These are phyloP conservation scores for Phytophthora nicotianae DNA, from an alignment of 352 stramenopile species.

Conservation along the genomic window DNA sequence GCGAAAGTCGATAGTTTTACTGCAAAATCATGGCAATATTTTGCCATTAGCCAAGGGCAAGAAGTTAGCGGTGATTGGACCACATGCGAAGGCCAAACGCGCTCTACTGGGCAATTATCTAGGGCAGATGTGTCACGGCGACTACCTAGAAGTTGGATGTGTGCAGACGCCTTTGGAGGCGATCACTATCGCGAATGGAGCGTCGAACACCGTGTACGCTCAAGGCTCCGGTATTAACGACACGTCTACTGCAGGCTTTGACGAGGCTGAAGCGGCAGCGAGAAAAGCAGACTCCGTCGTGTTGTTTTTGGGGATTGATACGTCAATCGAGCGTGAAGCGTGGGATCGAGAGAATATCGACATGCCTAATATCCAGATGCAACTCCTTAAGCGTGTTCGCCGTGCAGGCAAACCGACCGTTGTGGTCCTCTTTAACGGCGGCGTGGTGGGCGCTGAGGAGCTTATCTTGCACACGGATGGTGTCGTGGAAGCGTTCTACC, in stretches of 20 bases:
- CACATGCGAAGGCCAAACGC: slow-evolving; percentile 64
- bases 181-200: slow-evolving; percentile 50
- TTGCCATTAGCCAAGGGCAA: slow-evolving; percentile 69
- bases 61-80: slow-evolving; percentile 81
- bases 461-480: slow-evolving; percentile 66
- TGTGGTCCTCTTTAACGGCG: slow-evolving; percentile 89
- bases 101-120: slow-evolving; percentile 88
- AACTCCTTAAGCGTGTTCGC: slow-evolving; percentile 75
- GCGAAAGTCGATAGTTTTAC: slow-evolving; percentile 91
- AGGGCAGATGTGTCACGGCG: slow-evolving; percentile 82
- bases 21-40: slow-evolving; percentile 88
- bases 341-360: slow-evolving; percentile 78
- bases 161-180: slow-evolving; percentile 77
- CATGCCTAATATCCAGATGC: slow-evolving; percentile 73
- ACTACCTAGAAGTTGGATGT: slow-evolving; percentile 69
- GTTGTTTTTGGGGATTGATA: slow-evolving; percentile 86
- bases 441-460: slow-evolving; percentile 79
- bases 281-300: slow-evolving; percentile 60
- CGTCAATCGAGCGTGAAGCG: slow-evolving; percentile 75
- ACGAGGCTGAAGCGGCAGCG: slow-evolving; percentile 45
- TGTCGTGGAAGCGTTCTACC: slow-evolving; percentile 85
- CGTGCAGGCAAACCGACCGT: slow-evolving; percentile 67
- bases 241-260: slow-evolving; percentile 62
- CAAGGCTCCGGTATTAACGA: slow-evolving; percentile 67
- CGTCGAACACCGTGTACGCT: slow-evolving; percentile 42